Base-by-base conservation (phyloP, 306 rosid species). In the Dalbergia oliveri region DNA sequence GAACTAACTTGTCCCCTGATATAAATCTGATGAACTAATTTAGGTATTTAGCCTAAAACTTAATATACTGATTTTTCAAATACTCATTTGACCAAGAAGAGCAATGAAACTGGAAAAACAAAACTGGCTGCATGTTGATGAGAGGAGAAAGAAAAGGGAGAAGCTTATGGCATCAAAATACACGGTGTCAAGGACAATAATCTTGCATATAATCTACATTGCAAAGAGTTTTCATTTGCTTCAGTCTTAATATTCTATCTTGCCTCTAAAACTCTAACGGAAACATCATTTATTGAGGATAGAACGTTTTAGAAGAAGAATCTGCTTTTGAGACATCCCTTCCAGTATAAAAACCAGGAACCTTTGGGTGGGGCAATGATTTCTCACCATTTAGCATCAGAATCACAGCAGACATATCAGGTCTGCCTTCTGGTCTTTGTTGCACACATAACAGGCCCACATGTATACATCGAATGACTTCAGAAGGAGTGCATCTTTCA, bases 391-490 rank as follows among this genome's bases (percentile, higher is more conserved):
- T 71, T 43, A 84, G 37, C 84, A 80, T 84, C 13, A 63, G 37
- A 21, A 80, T 65, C 9, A 84, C 82, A 12, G 61, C 44, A 15
- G 82, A 84, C 76, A 84, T 84, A 23, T 13, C 19, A n/a, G 84
- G 87, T 31, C 82, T 75, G 16, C 80, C 84, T 19, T 80, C 79
- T 7, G 84, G 76, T 11, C 70, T 70, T 9, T 70, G 49, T 34
- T 84, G 82, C 3, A 84, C 79, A 0, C 87, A 84, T 11, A 84
- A 70, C 3, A 84, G n/a, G 0, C 84, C 84, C 2, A 64, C 54
- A 0, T 84, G 82, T 33, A 84, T 77, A 21, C 67, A 51, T 56
- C 73, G 54, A 18, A 68, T 5, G 2, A 34, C 58, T 69, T 84
- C 78, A 34, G 11, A 11, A 3, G 16, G 13, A 13, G 0, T 18